A percentile compares a stretch with the other conserved stretches of the same genome.
Evolutionary conservation across 2,329 filamentous ascomycete species (phyloP).

Genomic region (Dactylellina drechsleri): DNA sequence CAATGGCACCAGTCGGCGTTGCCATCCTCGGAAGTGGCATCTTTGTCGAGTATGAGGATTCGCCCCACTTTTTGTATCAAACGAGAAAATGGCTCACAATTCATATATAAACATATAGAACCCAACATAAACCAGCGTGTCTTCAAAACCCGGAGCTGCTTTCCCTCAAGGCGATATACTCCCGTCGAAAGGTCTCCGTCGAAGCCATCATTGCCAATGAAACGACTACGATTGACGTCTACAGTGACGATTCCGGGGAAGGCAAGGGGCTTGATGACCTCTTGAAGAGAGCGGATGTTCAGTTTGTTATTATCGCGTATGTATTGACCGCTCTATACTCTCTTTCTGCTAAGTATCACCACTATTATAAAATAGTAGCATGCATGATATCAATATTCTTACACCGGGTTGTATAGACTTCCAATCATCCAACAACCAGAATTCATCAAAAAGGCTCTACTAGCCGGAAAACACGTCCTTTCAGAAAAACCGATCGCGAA

Average conservation of each 20-base stretch:
- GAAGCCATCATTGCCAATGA: constrained; percentile 61
- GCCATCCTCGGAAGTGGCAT: constrained; percentile 73
- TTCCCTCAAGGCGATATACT: constrained; percentile 73
- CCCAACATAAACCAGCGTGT: constrained; percentile 67
- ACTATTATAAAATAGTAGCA: no score
- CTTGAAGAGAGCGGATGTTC: constrained; percentile 67
- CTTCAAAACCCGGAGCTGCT: constrained; percentile 65
- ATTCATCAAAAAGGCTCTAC: constrained; percentile 69
- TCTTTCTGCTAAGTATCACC: constrained; percentile 38
- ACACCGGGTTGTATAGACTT: constrained; percentile 63
- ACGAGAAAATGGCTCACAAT: not conserved
- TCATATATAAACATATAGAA: constrained; percentile 42
- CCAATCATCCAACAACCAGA: constrained; percentile 72
- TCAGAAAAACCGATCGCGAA: constrained; percentile 76
- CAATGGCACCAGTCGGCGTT: constrained; percentile 65
- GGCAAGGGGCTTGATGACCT: constrained; percentile 67
- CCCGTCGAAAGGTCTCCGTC: constrained; percentile 71
- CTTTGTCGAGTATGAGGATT: constrained; percentile 68
- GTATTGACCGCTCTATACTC: constrained; percentile 24
- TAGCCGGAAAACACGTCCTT: constrained; percentile 76
- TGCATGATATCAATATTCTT: constrained; percentile 28
- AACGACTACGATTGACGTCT: constrained; percentile 64
- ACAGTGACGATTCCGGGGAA: constrained; percentile 68
- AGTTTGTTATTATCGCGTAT: constrained; percentile 68
- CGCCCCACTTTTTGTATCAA: not conserved